Percentiles rank a stretch among this genome's conserved stretches.
These are phyloP conservation scores for Pythium brachiatum DNA, from an alignment of 352 stramenopile species.

Conservation along the genomic window DNA sequence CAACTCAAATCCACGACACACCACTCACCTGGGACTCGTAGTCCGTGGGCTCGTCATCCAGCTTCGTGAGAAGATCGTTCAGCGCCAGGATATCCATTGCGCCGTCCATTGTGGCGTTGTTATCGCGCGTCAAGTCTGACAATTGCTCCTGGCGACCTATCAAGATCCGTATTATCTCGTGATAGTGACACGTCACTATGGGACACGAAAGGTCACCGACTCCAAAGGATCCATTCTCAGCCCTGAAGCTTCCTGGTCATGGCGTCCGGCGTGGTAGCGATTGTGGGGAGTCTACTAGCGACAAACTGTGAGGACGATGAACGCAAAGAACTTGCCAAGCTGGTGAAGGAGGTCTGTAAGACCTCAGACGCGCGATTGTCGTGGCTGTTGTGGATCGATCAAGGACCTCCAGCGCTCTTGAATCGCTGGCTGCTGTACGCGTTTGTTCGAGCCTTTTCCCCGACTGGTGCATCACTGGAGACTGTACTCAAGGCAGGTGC, in stretches of 20 bases:
- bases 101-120: conserved; percentile 21
- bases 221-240: background rate
- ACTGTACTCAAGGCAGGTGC: background rate
- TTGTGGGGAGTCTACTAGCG: background rate
- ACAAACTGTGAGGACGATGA: background rate
- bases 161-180: conserved; percentile 17
- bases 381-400: background rate
- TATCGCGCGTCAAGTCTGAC: background rate
- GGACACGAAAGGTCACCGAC: conserved; percentile 12
- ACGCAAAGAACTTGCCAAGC: background rate
- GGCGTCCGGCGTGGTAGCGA: background rate
- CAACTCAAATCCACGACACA: background rate
- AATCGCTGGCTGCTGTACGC: conserved; percentile 5
- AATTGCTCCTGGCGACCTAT: conserved; percentile 7
- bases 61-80: conserved; percentile 30
- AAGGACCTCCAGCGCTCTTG: background rate
- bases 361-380: background rate
- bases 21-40: conserved; percentile 11
- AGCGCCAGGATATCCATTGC: conserved; percentile 33
- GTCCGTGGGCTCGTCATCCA: conserved; percentile 19
- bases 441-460: conserved; percentile 3
- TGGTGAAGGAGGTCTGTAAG: background rate
- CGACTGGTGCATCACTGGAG: background rate
- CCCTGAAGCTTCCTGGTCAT: background rate
- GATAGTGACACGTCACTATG: conserved; percentile 12